Base-by-base conservation (phyloP, 2,329 filamentous ascomycete species). In the Fusarium hostae region DNA sequence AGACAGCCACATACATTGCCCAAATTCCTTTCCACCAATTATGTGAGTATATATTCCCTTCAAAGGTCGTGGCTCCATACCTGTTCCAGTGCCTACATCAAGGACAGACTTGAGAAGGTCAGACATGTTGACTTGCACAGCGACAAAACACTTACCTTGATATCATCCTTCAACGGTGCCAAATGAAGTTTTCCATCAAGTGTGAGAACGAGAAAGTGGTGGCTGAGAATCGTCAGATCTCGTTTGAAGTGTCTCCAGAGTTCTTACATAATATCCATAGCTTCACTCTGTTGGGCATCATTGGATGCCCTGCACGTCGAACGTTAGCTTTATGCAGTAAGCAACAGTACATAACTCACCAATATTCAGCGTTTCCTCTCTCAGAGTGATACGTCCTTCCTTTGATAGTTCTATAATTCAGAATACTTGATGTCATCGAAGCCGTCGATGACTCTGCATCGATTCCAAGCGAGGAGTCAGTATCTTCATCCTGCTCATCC, bases 181-280 rank as follows among this genome's bases (percentile, higher is more conserved):
- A 65, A 18, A 16, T 56, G 16, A 9, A 63, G 35, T 9, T 57
- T 65, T 0, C 50, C 62, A 2, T 39, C 62, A 5, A 65, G 8
- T 3, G 30, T 30, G 2, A 65, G 48, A n/a, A 62, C 41, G 6
- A 65, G 12, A n/a, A 65, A 62, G 15, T 65, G 62, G 15, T 65
- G 62, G 24, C 62, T 65, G 4, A 30, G 4, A 8, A 22, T 30
- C 5, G 35, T n/a, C 11, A 32, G 18, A 32, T 16, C 8, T 1
- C 12, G 37, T 18, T 9, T 6, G 4, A 6, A 7, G 8, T 4
- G 13, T 4, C 9, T 4, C 4, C 3, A 15, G 9, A 34, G 9
- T 5, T 22, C 58, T 56, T 37, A 63, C 62, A 63, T 65, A 11
- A 65, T 56, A 5, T 63, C 62, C 41, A 65, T 65, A 5, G 28